These are phyloP conservation scores for Kwoniella heveanensis DNA, from an alignment of 768 basidiomycete species.

Conservation along the genomic window DNA sequence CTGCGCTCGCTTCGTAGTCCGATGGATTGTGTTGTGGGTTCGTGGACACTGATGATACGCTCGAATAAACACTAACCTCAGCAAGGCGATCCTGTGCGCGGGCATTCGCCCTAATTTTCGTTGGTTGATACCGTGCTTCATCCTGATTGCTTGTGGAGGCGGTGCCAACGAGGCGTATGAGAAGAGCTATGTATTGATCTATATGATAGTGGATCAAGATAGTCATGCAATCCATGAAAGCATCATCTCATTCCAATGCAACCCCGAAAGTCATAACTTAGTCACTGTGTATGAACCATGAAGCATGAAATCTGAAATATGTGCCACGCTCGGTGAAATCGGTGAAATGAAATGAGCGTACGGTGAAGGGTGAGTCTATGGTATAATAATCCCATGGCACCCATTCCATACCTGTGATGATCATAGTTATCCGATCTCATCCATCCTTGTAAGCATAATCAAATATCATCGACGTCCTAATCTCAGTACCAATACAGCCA, in stretches of 20 bases:
- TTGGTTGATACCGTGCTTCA: slow-evolving; percentile 94
- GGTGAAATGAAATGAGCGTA: not conserved
- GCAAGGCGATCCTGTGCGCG: slow-evolving; percentile 88
- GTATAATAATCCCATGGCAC: too few species aligned
- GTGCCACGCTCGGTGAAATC: slow-evolving; percentile 26
- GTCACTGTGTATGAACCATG: not conserved
- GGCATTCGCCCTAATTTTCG: slow-evolving; percentile 89
- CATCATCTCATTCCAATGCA: too few species aligned
- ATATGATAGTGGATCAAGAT: too few species aligned
- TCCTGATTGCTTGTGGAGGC: slow-evolving; percentile 50
- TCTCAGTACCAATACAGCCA: not conserved
- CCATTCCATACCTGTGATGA: too few species aligned
- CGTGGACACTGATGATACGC: not conserved
- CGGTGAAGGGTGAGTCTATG: not conserved
- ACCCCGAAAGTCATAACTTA: not conserved
- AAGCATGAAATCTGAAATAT: slow-evolving; percentile 9
- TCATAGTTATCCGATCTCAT: not conserved
- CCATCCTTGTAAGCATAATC: not conserved
- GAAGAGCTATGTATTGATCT: too few species aligned
- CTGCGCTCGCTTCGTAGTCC: too few species aligned
- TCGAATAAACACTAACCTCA: too few species aligned
- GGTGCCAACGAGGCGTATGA: too few species aligned
- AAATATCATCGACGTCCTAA: not conserved
- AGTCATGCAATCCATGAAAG: not conserved
- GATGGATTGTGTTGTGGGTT: too few species aligned